Conservation (phyloP, 2,329 filamentous ascomycete genomes). For the Lanzia echinophila region DNA sequence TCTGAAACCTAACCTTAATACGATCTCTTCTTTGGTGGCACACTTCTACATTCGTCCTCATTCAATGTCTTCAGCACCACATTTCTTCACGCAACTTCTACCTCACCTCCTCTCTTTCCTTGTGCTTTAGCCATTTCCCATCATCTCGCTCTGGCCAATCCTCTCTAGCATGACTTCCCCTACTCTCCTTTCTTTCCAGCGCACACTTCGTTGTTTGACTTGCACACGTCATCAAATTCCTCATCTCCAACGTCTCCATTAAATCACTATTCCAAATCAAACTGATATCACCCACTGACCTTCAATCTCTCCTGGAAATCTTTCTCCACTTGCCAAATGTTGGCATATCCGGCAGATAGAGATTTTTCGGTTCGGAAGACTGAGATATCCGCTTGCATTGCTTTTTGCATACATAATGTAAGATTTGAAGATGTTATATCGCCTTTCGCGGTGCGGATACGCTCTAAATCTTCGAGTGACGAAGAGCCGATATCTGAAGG, state of each 20-base stretch:
- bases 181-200: slow-evolving; percentile 37
- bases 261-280: slow-evolving; percentile 45
- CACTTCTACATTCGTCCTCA: slow-evolving; percentile 35
- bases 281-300: slow-evolving; percentile 36
- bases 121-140: slow-evolving; percentile 41
- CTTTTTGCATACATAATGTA: slow-evolving; percentile 89
- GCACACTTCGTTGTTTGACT: slow-evolving; percentile 40
- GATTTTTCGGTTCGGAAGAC: slow-evolving; percentile 95
- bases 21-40: slow-evolving; percentile 32
- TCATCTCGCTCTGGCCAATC: slow-evolving; percentile 40
- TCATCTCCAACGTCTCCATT: slow-evolving; percentile 40
- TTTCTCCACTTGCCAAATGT: slow-evolving; percentile 30
- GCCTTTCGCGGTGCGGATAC: slow-evolving; percentile 62
- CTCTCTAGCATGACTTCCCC: slow-evolving; percentile 41
- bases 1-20: no score
- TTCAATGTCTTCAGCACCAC: slow-evolving; percentile 39
- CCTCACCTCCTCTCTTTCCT: slow-evolving; percentile 32
- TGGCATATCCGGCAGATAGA: neutral
- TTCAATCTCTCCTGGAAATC: slow-evolving; percentile 31
- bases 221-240: slow-evolving; percentile 41
- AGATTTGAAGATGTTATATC: slow-evolving; percentile 84
- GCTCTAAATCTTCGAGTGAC: slow-evolving; percentile 79
- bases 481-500: slow-evolving; percentile 82
- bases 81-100: slow-evolving; percentile 36
- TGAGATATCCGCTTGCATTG: slow-evolving; percentile 94